Base-by-base conservation (phyloP, 1,139 yeast genomes). In the Entelexis sorbosivorans region DNA sequence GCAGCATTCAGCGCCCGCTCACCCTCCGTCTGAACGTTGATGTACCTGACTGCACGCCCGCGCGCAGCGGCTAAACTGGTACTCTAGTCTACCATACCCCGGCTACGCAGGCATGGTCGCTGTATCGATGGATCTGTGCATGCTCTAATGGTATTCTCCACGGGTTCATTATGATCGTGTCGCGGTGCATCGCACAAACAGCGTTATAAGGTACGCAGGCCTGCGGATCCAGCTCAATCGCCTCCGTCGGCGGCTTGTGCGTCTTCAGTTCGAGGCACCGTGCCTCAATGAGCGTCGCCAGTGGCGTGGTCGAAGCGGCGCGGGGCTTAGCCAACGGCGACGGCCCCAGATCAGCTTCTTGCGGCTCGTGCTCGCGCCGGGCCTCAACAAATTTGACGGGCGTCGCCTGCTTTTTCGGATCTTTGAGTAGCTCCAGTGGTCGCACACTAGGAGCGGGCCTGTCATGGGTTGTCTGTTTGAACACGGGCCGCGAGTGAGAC, bases 111-210 rank as follows among this genome's bases (percentile, higher is more conserved):
- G 46, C 19, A 2, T 28, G 26, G 1, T 22, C 38, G 26, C 38
- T 14, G 46, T 36, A 26, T 17, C 24, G 5, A 31, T 29, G 19
- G 13, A 44, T 16, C 11, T 35, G 32, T 8, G 38, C 47, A 11
- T 24, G 16, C 34, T 39, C 47, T 13, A 50, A 20, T 2, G 48
- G 49, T 8, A 49, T 24, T 20, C 38, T 31, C 3, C 44, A 50
- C 14, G 54, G 54, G 24, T 52, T 52, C 20, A 51, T 35, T 13
- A 51, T 22, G 24, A 51, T 22, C 17, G 10, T 14, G n/a, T 47
- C 40, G n/a, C 22, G 4, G n/a, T 14, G n/a, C 14, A 50, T 13
- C 9, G 38, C 33, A 22, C 40, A 31, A 2, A 31, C 33, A 10
- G 43, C 22, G 35, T 42, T 42, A 44, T 50, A 50, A 11, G 22